Conservation (phyloP, 2,329 filamentous ascomycete genomes). For the Cytospora leucostoma region DNA sequence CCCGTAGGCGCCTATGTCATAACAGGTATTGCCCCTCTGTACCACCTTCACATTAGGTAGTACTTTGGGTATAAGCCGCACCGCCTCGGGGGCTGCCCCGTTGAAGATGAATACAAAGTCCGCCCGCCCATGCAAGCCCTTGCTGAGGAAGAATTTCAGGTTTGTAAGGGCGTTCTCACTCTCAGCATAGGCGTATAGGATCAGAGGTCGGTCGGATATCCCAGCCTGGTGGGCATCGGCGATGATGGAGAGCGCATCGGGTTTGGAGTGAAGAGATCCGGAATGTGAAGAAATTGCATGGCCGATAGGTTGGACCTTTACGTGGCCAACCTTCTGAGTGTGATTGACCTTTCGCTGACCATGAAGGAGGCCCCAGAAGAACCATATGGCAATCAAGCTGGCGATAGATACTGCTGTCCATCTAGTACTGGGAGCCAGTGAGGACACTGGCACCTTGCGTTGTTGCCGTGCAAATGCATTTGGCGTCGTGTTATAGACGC, state of each 20-base stretch:
- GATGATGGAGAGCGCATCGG: neutral
- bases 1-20: conserved; percentile 36
- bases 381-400: neutral
- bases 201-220: conserved; percentile 28
- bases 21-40: conserved; percentile 35
- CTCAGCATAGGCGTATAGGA: conserved; percentile 39
- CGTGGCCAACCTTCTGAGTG: neutral
- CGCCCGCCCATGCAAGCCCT: conserved; percentile 37
- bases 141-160: conserved; percentile 37
- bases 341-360: neutral
- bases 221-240: neutral
- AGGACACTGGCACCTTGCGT: neutral
- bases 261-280: neutral
- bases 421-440: neutral
- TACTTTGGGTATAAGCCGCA: conserved; percentile 29
- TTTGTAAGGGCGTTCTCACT: conserved; percentile 35
- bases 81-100: conserved; percentile 33
- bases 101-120: conserved; percentile 42
- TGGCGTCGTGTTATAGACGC: neutral
- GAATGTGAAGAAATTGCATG: neutral
- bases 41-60: conserved; percentile 35
- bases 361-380: neutral
- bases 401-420: neutral
- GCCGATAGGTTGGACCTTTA: neutral
- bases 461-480: neutral